Evolutionary conservation across 495 filamentous ascomycete species (phyloP).

Genomic region (Aspergillus incahuasiensis): DNA sequence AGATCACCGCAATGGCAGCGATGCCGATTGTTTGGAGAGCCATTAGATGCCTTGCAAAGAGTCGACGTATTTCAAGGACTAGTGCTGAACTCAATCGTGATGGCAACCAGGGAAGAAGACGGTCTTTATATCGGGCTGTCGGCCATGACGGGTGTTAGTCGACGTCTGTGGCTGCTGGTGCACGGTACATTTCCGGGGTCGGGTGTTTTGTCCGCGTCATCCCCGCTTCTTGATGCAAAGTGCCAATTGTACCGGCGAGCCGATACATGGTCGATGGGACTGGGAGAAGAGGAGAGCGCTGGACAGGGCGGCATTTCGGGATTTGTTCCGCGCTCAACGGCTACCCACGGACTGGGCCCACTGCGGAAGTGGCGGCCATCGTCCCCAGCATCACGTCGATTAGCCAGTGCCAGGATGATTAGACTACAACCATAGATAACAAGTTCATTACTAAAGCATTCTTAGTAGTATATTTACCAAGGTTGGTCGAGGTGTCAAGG

Average conservation of each 20-base stretch:
- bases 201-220: neutral
- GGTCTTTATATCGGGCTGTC: neutral
- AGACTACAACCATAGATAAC: neutral
- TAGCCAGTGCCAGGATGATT: no score
- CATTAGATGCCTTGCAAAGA: slow-evolving; percentile 21
- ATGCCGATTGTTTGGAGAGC: slow-evolving; percentile 40
- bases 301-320: neutral
- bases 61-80: neutral
- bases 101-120: neutral
- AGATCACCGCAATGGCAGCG: slow-evolving; percentile 39
- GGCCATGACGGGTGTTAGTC: neutral
- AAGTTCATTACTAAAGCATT: neutral
- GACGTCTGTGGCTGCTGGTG: neutral
- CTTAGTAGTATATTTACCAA: neutral
- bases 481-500: no score
- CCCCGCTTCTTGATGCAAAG: neutral
- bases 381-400: neutral
- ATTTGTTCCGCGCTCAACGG: neutral
- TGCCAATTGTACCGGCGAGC: neutral
- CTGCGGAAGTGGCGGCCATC: neutral
- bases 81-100: neutral
- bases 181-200: slow-evolving; percentile 19
- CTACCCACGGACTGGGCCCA: neutral
- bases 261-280: neutral
- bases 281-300: neutral